A percentile compares a stretch with the other conserved stretches of the same genome.
These are phyloP conservation scores for Erucastrum elatum DNA, from an alignment of 345 rosid genomes.

Conservation along the genomic window DNA sequence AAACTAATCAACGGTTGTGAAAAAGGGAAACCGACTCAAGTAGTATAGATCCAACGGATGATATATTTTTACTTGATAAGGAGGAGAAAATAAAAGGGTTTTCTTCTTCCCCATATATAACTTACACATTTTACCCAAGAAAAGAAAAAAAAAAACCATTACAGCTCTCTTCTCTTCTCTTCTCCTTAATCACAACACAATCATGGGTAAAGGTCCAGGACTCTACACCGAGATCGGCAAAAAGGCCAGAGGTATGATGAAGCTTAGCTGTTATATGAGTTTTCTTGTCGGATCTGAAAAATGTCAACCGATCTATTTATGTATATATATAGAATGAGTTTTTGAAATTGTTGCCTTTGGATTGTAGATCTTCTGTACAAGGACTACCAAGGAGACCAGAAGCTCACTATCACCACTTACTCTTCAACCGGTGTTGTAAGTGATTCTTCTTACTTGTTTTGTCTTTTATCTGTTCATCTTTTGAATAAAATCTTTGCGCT, in stretches of 20 bases:
- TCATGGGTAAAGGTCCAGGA: conserved; percentile 90
- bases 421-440: conserved; percentile 69
- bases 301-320: neutral
- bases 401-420: too few species aligned
- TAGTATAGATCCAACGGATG: conserved; percentile 25
- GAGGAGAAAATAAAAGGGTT: conserved; percentile 33
- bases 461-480: neutral
- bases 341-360: neutral
- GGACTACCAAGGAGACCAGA: too few species aligned
- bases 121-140: neutral
- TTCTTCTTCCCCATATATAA: conserved; percentile 6
- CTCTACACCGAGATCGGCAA: conserved; percentile 97
- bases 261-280: neutral
- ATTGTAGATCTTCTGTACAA: conserved; percentile 63
- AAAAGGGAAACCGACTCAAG: conserved; percentile 9
- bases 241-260: conserved; percentile 67
- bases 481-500: neutral
- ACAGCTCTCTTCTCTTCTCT: neutral
- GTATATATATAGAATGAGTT: neutral
- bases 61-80: conserved; percentile 21
- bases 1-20: too few species aligned
- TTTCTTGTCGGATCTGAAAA: conserved; percentile 14
- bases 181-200: neutral
- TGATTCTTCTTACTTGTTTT: conserved; percentile 1
- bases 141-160: neutral